phyloP scores from a whole-genome alignment of 2,329 filamentous ascomycete species.

The Calonectria henricotiae region DNA sequence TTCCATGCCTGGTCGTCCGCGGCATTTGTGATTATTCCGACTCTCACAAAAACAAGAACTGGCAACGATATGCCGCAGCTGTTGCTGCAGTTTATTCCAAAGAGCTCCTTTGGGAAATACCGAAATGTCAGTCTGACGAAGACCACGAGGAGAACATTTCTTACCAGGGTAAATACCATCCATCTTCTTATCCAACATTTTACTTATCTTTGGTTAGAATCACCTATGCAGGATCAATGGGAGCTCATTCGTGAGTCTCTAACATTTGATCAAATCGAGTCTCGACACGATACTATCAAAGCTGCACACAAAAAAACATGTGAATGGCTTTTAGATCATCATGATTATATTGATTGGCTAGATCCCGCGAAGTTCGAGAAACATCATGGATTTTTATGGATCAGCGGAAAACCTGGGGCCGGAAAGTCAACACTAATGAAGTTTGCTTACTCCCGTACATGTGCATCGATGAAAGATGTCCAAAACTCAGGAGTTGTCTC shows the following conservation, averaged over 20 bases:
- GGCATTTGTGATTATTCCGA: slow-evolving; percentile 25
- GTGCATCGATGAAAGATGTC: neutral
- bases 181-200: accelerated
- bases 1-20: slow-evolving; percentile 57
- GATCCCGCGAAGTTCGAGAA: neutral
- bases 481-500: neutral
- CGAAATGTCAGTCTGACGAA: accelerated
- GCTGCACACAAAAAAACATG: slow-evolving; percentile 4
- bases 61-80: slow-evolving; percentile 18
- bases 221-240: neutral
- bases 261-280: slow-evolving; percentile 7
- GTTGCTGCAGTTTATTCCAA: slow-evolving; percentile 17
- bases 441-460: neutral
- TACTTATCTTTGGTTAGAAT: neutral
- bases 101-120: slow-evolving; percentile 3
- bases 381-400: slow-evolving; percentile 27
- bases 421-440: slow-evolving; percentile 30
- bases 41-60: slow-evolving; percentile 21
- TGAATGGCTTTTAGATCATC: slow-evolving; percentile 6
- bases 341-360: slow-evolving; percentile 2
- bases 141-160: neutral
- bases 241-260: neutral
- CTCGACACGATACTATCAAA: slow-evolving; percentile 5
- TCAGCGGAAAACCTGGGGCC: slow-evolving; percentile 20
- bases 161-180: neutral